Base-by-base conservation (phyloP, 192 early-diverging fungal species). In the Linnemannia schmuckeri region DNA sequence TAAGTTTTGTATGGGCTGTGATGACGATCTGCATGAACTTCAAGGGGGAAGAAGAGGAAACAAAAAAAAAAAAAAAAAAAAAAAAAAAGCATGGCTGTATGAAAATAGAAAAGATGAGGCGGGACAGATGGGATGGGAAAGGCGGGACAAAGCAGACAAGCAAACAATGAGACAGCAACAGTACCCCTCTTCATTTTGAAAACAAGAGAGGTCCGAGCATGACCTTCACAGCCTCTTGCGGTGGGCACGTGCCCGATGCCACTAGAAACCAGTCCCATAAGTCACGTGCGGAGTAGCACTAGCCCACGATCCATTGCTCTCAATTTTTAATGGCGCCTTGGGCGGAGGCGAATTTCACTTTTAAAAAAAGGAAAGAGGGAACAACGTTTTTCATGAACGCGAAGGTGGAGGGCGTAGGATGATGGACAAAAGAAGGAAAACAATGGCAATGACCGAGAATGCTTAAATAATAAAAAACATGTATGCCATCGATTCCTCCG, bases 301-400 rank as follows among this genome's bases (percentile, higher is more conserved):
- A 61, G 24, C 57, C 57, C n/a, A 33, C 0, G 5, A 15, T 13
- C n/a, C 30, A 66, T 33, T 4, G 61, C 61, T 66, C 61, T 33
- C 61, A 33, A 15, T 15, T 33, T 66, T 52, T 52, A 12, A 22
- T 52, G 18, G 18, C 4, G 24, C 27, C 10, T 33, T 66, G 61
- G 61, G 61, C 61, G 61, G 61, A 66, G 61, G 61, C 61, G 61
- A 66, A 66, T 12, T 30, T 24, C 54, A 8, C 24, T 37, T 37
- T 52, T 52, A 52, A 46, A 46, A 46, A 46, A 46, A 52, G 49
- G 49, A 52, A 52, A 17, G 30, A 66, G 27, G 61, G 61, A 66
- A 66, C 10, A 66, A 66, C 61, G 61, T 66, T 66, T 66, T 66
- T 66, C 61, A 66, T 66, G 10, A 66, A 66, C 61, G 61, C 61